These are phyloP conservation scores for Coemansia asiatica DNA, from an alignment of 192 early-diverging fungal species.

Conservation along the genomic window DNA sequence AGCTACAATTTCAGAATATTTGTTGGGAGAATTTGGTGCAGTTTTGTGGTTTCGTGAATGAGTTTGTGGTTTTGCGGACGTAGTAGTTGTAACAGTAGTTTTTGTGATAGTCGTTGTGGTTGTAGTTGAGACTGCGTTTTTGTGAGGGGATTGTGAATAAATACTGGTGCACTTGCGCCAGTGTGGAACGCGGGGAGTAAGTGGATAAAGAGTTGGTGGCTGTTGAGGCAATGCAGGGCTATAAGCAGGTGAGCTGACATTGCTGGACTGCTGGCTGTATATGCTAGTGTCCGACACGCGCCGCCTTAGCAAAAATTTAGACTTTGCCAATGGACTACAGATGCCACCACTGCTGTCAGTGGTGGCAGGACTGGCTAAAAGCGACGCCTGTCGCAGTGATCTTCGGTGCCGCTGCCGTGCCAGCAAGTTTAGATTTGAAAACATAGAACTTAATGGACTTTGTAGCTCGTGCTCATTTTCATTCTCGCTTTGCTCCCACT, in stretches of 20 bases:
- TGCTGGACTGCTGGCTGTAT: not conserved
- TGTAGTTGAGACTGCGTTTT: not conserved
- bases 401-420: not conserved
- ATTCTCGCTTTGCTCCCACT: too few species aligned
- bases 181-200: not conserved
- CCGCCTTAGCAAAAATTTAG: not conserved
- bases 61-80: not conserved
- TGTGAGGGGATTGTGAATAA: not conserved
- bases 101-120: not conserved
- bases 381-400: not conserved
- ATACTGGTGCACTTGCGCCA: conserved; percentile 9
- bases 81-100: not conserved
- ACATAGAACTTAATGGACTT: not conserved
- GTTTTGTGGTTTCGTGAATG: not conserved
- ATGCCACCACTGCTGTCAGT: not conserved
- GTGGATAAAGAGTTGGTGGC: not conserved
- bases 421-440: conserved; percentile 5
- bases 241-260: not conserved
- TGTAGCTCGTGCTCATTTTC: not conserved
- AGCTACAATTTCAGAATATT: conserved; percentile 21
- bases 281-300: not conserved
- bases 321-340: not conserved
- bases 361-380: not conserved
- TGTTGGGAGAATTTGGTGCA: not conserved
- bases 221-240: conserved; percentile 1